Base-by-base conservation (phyloP, 2,329 filamentous ascomycete species). In the Coccinonectria pachysandricola region DNA sequence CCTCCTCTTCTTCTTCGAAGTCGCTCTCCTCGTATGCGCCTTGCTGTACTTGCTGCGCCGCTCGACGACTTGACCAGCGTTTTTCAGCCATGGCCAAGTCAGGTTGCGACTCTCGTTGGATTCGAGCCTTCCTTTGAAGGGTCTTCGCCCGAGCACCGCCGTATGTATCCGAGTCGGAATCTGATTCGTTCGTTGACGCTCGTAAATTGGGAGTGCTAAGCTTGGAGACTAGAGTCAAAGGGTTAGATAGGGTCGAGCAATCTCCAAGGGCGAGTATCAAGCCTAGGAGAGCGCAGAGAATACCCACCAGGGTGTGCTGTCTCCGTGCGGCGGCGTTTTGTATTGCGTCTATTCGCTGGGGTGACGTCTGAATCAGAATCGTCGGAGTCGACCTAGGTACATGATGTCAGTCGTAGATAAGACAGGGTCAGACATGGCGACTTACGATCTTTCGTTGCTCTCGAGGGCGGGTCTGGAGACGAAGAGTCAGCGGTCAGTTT, bases 61-160 rank as follows among this genome's bases (percentile, higher is more conserved):
- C 83, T 37, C 84, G 80, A 34, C 88, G 72, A 28, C 79, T 91
- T 6, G 87, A 94, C 71, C 93, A 95, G 39, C 88, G 80, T 49
- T 94, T 83, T 59, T 94, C 87, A 31, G 73, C 71, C 43, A 79
- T 71, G 5, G 75, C 65, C 6, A 80, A 68, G 20, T 73, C 68
- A 8, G 75, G 70, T 43, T 78, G 71, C 13, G 75, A 68, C 49
- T 85, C 71, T 31, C 78, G 65, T 48, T 81, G 73, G 34, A 79
- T 75, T 29, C 79, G 80, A 35, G 84, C 82, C 52, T 84, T 87
- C 59, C 87, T 91, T 38, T 71, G 76, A 20, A 65, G 57, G 30
- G 65, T 75, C 43, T 76, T 79, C 32, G 72, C 74, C 32, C 79
- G 77, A 35, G 80, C 73, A 35, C 79, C 81, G 26, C 84, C 84